A percentile compares a stretch with the other conserved stretches of the same genome.
These are phyloP conservation scores for Leptographium flavum DNA, from an alignment of 2,329 filamentous ascomycete genomes.

Conservation along the genomic window DNA sequence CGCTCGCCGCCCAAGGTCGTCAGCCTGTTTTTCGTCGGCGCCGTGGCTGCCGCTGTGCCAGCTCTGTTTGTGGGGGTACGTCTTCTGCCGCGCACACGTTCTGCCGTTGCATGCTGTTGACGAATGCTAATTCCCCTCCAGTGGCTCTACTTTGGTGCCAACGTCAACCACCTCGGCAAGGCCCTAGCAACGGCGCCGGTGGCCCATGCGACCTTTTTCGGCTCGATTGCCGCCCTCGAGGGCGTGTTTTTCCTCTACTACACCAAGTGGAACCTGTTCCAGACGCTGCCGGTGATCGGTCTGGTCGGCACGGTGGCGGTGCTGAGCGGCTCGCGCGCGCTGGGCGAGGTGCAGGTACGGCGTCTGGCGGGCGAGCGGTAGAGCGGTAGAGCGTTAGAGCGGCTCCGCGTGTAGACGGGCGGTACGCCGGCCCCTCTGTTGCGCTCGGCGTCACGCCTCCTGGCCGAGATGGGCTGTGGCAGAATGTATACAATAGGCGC, in stretches of 20 bases:
- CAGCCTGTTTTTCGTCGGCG: constrained; percentile 61
- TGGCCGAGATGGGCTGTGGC: too few relatives aligned
- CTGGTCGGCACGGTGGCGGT: constrained; percentile 59
- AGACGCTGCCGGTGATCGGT: constrained; percentile 61
- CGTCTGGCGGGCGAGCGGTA: constrained; percentile 60
- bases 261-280: constrained; percentile 79
- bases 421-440: too few relatives aligned
- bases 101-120: too few relatives aligned
- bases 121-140: constrained; percentile 18
- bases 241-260: constrained; percentile 93
- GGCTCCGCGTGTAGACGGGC: too few relatives aligned
- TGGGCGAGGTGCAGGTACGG: constrained; percentile 84
- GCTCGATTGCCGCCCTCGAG: constrained; percentile 77
- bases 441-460: too few relatives aligned
- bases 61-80: constrained; percentile 56
- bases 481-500: not conserved
- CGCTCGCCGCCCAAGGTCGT: constrained; percentile 69
- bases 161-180: constrained; percentile 61
- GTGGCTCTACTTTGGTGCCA: constrained; percentile 76
- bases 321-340: constrained; percentile 74
- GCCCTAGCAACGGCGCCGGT: constrained; percentile 65
- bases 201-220: constrained; percentile 73
- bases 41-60: constrained; percentile 61
- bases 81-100: too few relatives aligned
- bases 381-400: constrained; percentile 3